Evolutionary conservation across 2,329 filamentous ascomycete genomes (phyloP), one percentile per base, ranked within the genome.

Genomic region (Stemphylium beticola): DNA sequence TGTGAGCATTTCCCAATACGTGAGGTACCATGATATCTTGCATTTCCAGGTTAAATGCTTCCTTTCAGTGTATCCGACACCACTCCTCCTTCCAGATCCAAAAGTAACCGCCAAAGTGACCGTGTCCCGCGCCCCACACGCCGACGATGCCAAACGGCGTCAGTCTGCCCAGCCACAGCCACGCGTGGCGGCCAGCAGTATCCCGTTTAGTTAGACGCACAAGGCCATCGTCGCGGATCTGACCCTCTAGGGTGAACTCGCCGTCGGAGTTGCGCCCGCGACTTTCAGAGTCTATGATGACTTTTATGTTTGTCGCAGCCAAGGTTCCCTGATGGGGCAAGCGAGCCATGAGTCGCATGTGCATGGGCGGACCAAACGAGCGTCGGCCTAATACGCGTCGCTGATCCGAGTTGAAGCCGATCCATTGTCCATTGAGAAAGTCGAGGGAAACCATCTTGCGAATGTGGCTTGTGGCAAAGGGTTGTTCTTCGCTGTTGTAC

Each of bases 21-120:
- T 22, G 22, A 4, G 22, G 3, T 22, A 22, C 22, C 22, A 22
- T 22, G 22, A 22, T 6, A 22, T 22, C 4, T 22, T 22, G 6
- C 22, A 22, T 22, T 4, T 22, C 6, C 3, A 22, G 6, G 22
- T 6, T 22, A 6, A 22, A 22, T 22, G 4, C 22, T 22, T 6
- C 22, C 22, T 22, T 6, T 22, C 22, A 22, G 4, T 22, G 6
- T 3, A 22, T 22, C 22, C 22, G 22, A 38, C 48, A 51, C 65
- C 64, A 70, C n/a, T 67, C 62, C 18, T 56, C 38, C 39, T 68
- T 70, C 60, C 63, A 69, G 8, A 69, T 64, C 64, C 66, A 69
- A 18, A 69, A 65, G 22, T 67, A 63, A 0, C 65, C 65, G n/a
- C 62, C 62, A 34, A 68, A 62, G 4, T 40, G 39, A 12, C 46